Evolutionary conservation across 2,329 filamentous ascomycete species (phyloP).

Genomic region (Apiospora arundinis): DNA sequence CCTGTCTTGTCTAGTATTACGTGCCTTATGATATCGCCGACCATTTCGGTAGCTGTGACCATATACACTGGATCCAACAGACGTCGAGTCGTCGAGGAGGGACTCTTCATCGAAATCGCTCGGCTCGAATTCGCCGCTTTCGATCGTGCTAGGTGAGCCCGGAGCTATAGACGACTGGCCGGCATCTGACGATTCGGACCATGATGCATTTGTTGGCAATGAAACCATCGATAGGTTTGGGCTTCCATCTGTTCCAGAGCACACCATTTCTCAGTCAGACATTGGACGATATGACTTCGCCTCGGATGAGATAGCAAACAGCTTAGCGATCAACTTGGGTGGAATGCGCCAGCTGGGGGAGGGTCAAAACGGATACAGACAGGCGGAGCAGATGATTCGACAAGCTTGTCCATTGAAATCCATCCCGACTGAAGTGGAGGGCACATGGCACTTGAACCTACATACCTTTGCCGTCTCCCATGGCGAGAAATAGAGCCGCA

Average conservation of each 20-base stretch:
- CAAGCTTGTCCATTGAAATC: neutral
- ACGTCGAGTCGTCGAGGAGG: slow-evolving; percentile 32
- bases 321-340: neutral
- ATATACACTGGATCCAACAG: slow-evolving; percentile 44
- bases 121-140: slow-evolving; percentile 22
- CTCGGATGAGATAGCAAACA: neutral
- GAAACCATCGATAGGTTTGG: neutral
- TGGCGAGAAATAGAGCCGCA: slow-evolving; percentile 24
- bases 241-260: neutral
- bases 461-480: slow-evolving; percentile 25
- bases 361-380: neutral
- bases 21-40: slow-evolving; percentile 48
- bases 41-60: slow-evolving; percentile 51
- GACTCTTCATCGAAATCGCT: slow-evolving; percentile 30
- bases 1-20: slow-evolving; percentile 32
- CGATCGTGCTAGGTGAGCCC: slow-evolving; percentile 1
- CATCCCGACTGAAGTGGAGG: neutral
- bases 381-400: neutral
- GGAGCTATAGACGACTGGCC: neutral
- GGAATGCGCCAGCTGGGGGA: neutral
- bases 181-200: slow-evolving; percentile 7
- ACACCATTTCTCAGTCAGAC: neutral
- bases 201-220: slow-evolving; percentile 7
- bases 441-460: neutral
- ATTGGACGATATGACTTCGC: neutral